Evolutionary conservation across 2,329 filamentous ascomycete species (phyloP), one percentile per base, ranked within the genome.

Genomic region (Exophiala spinifera): DNA sequence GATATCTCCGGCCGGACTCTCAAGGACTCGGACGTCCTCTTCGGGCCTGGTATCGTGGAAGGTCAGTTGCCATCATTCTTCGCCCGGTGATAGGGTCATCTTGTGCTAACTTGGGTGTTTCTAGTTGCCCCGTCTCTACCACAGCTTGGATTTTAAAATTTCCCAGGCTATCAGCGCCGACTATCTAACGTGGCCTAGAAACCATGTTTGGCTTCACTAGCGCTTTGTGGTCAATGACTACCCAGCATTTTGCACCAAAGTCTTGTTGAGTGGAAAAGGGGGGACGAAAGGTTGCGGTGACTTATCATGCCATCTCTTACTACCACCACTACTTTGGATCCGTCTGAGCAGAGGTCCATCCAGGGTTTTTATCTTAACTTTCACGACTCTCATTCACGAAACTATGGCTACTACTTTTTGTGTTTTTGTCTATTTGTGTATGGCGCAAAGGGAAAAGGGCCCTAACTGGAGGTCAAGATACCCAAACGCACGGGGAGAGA

Each of bases 21-120:
- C 31, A 55, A 37, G 15, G 63, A 56, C 23, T 25, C 23, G 5
- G 58, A 60, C 46, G 51, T 63, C 28, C 36, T 64, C 23, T 62
- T 63, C 31, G 63, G 63, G 4, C 63, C 63, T 15, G 58, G 60
- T 14, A 59, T 65, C 39, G 33, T 64, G 33, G 61, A 65, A 45
- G 53, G 63, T 60, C 42, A 53, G 57, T 53, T 13, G 10, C 39
- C 43, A 33, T 31, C n/a, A n/a, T 46, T 10, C 37, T 36, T 14
- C 31, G 21, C 34, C 2, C 28, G 20, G 8, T 2, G 13, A 8
- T n/a, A 21, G 17, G 31, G 25, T 6, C 13, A 34, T 6, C 13
- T 20, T 43, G 13, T 15, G 20, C 19, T 28, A 14, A 49, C 25
- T 49, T n/a, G n/a, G n/a, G 13, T 15, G n/a, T 2, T 40, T 4